Base-by-base conservation (phyloP, 78 protist species). In the Chrysochromulina parva region DNA sequence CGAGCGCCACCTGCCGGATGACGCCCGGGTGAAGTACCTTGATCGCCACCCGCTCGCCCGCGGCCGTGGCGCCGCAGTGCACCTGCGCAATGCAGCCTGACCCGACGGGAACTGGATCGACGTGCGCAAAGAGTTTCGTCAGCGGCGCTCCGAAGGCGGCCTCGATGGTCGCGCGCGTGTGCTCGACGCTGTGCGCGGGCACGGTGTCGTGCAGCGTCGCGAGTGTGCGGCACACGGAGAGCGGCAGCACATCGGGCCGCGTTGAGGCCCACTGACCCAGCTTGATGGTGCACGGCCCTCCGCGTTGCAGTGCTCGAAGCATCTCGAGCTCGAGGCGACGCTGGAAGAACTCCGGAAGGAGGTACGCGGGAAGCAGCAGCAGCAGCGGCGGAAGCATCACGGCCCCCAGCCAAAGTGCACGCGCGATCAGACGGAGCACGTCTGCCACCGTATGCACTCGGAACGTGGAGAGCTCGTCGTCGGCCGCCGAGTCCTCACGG, bases 201-300 rank as follows among this genome's bases (percentile, higher is more conserved):
- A 88, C 91, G 13, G 17, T 81, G n/a, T 17, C 80, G 60, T 76
- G 92, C 89, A 89, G 74, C 54, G 38, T 24, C 20, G 52, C n/a
- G 10, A 69, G 59, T n/a, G 66, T 24, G 52, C 9, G 20, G 76
- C 93, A 91, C 22, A 80, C 50, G 48, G 71, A 90, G 10, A 1
- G 69, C 22, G 58, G 81, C 59, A 90, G 52, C 53, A 93, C 28
- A 28, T 93, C 94, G 7, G 54, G 5, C n/a, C 94, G 58, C 55
- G 94, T 90, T n/a, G 89, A 66, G 20, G 85, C 59, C 94, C 94
- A 93, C 76, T 93, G 94, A 20, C 76, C 94, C 28, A 67, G 71
- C 89, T 93, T 93, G 71, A 90, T 92, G 80, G 28, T 54, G 47
- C 91, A 62, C 20, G 73, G 48, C 38, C 94, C 94, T 13, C 87